A percentile compares a stretch with the other conserved stretches of the same genome.
Conservation (phyloP, 1,284 basidiomycete species). For the Malassezia nana region DNA sequence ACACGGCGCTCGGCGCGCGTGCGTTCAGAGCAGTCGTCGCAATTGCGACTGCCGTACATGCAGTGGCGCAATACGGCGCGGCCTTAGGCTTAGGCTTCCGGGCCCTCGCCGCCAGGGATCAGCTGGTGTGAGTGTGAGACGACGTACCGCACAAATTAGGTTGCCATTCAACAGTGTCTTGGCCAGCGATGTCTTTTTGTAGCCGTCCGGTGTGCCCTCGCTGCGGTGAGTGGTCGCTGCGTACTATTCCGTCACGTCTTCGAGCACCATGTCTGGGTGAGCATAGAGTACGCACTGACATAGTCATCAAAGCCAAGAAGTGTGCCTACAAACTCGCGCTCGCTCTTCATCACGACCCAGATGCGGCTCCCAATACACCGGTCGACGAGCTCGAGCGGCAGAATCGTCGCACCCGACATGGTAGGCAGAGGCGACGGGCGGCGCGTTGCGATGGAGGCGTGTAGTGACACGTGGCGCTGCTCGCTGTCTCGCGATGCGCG, state of each 20-base stretch:
- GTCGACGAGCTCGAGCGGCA: slow-evolving; percentile 48
- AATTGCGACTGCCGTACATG: slow-evolving; percentile 23
- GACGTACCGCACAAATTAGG: slow-evolving; percentile 85
- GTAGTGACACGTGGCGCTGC: neutral
- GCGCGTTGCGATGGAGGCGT: slow-evolving; percentile 3
- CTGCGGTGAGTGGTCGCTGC: slow-evolving; percentile 28
- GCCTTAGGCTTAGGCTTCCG: slow-evolving; percentile 8
- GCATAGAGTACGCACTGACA: slow-evolving; percentile 69
- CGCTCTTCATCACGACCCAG: slow-evolving; percentile 49
- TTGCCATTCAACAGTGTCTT: slow-evolving; percentile 94
- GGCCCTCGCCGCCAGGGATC: slow-evolving; percentile 21
- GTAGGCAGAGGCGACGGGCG: neutral
- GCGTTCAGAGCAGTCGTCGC: slow-evolving; percentile 16
- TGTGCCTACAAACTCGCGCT: slow-evolving; percentile 62
- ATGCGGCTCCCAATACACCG: slow-evolving; percentile 48
- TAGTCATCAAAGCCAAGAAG: slow-evolving; percentile 96
- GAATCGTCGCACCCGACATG: slow-evolving; percentile 29
- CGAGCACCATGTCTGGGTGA: slow-evolving; percentile 81
- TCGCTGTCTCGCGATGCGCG: neutral
- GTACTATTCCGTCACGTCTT: slow-evolving; percentile 93
- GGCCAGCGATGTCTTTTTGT: slow-evolving; percentile 67
- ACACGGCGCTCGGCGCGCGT: slow-evolving; percentile 21
- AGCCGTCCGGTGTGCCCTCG: slow-evolving; percentile 13
- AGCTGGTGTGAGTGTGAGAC: slow-evolving; percentile 10
- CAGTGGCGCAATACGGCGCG: slow-evolving; percentile 18